Percentiles rank a stretch among this genome's conserved stretches.
phyloP scores from a whole-genome alignment of 768 basidiomycete species.

The Amanita brunnescens region DNA sequence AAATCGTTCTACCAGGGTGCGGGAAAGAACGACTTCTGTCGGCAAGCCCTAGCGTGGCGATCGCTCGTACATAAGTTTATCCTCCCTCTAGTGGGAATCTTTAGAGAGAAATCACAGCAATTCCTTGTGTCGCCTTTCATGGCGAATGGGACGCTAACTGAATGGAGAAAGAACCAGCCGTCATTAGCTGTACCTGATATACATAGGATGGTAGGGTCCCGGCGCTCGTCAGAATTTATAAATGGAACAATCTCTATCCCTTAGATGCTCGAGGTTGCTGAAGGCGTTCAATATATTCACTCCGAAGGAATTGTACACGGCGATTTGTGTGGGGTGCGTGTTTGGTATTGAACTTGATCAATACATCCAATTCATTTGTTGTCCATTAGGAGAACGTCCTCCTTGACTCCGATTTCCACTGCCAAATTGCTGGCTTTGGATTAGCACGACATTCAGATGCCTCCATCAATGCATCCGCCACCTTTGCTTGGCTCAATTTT shows the following conservation, averaged over 20 bases:
- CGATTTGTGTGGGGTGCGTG: background rate
- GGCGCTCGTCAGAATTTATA: no score
- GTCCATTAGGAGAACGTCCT: background rate
- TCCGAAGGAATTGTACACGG: conserved; percentile 3
- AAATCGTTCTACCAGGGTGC: background rate
- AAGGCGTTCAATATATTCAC: conserved; percentile 1
- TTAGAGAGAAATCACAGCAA: background rate
- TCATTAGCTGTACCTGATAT: background rate
- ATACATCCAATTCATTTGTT: background rate
- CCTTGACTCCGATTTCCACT: background rate
- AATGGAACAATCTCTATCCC: background rate
- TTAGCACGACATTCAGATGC: background rate
- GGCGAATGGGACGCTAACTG: background rate
- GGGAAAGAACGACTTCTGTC: background rate
- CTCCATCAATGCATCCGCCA: background rate
- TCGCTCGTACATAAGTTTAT: background rate
- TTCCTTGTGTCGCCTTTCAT: conserved; percentile 2
- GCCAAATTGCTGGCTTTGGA: conserved; percentile 4
- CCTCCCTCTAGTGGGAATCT: background rate
- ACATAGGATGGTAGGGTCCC: background rate
- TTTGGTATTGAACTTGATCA: background rate
- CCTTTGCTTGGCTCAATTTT: background rate
- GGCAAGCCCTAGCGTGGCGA: background rate
- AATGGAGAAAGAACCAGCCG: background rate
- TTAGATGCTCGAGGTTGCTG: background rate